These are phyloP conservation scores for Beauveria sp. DNA, from an alignment of 2,329 filamentous ascomycete species.

Conservation along the genomic window DNA sequence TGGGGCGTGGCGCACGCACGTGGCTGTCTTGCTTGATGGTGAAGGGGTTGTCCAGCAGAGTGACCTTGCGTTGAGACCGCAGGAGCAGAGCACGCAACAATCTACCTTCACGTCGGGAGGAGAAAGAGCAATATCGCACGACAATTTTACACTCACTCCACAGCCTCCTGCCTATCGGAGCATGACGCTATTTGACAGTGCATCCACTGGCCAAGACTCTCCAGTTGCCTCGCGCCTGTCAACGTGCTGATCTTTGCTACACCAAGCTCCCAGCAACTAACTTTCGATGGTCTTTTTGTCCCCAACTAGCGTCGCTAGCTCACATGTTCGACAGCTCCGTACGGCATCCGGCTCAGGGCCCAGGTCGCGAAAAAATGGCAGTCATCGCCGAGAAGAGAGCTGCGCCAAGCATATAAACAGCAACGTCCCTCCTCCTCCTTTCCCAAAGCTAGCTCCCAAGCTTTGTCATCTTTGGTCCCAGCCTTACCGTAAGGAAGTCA, in stretches of 20 bases:
- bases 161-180: neutral
- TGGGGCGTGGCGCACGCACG: constrained; percentile 7
- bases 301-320: neutral
- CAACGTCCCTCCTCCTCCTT: neutral
- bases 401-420: constrained; percentile 1
- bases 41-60: neutral
- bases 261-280: neutral
- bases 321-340: neutral
- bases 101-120: neutral
- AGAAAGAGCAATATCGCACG: neutral
- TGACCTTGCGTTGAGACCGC: neutral
- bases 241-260: constrained; percentile 9
- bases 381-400: neutral
- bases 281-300: neutral
- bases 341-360: neutral
- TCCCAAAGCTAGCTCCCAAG: neutral
- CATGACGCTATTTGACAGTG: neutral
- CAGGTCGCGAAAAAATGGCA: neutral
- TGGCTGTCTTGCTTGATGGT: constrained; percentile 1
- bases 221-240: neutral
- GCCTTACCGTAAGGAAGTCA: neutral
- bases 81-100: neutral
- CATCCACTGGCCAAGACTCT: neutral
- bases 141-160: neutral
- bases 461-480: neutral